Percentiles rank a stretch among this genome's conserved stretches.
phyloP scores from a whole-genome alignment of 1,284 basidiomycete genomes.

The Ceratobasidium sp. region DNA sequence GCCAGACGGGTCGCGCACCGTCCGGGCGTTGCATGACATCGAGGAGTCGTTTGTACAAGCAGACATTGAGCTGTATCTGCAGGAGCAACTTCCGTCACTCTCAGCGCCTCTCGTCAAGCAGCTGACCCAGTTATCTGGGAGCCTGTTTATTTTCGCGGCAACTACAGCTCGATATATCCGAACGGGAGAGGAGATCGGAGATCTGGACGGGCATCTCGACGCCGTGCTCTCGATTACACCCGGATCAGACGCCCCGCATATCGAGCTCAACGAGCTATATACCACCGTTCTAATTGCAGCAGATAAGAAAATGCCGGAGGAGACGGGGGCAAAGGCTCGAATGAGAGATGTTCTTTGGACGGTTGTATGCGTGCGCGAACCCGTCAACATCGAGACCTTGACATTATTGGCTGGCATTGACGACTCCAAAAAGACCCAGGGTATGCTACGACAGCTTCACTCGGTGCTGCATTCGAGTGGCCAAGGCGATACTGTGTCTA shows the following conservation, averaged over 20 bases:
- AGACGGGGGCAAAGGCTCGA: neutral
- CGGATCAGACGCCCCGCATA: no score
- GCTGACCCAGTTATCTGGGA: neutral
- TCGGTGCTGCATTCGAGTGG: no score
- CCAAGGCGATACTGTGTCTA: no score
- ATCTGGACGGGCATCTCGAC: no score
- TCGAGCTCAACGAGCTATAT: neutral
- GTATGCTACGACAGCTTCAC: no score
- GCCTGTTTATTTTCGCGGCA: neutral
- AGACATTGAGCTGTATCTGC: neutral
- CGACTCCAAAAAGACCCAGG: no score
- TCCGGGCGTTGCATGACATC: neutral
- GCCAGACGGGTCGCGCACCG: no score
- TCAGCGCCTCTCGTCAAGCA: neutral
- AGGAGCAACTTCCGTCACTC: neutral
- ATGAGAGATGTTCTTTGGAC: neutral
- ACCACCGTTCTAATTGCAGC: no score
- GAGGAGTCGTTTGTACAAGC: no score
- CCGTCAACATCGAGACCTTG: neutral
- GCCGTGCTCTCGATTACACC: no score
- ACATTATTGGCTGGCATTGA: no score
- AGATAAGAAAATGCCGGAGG: neutral
- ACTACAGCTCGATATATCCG: neutral
- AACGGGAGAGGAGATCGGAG: neutral
- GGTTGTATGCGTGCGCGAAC: neutral